These are phyloP conservation scores for Medicago ruthenica DNA, from an alignment of 306 rosid species.

Conservation along the genomic window DNA sequence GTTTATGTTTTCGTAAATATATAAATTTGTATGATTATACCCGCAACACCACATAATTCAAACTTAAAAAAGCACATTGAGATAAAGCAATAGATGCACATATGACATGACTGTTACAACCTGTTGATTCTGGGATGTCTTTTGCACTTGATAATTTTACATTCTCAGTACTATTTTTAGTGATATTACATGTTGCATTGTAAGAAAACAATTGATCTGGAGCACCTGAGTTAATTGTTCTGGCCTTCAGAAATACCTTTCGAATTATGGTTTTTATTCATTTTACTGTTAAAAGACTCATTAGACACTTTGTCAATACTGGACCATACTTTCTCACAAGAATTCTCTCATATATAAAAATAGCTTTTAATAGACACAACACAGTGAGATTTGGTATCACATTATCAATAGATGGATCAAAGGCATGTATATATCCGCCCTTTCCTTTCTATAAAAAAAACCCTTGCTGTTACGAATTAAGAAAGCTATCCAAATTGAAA, in stretches of 20 bases:
- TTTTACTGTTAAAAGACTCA: constrained; percentile 25
- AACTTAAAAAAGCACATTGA: constrained; percentile 16
- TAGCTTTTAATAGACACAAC: constrained; percentile 1
- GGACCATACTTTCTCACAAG: constrained; percentile 7
- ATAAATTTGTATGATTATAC: constrained; percentile 16
- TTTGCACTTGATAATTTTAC: background rate
- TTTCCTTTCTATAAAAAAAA: background rate
- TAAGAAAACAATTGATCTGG: background rate
- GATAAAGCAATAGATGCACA: constrained; percentile 27
- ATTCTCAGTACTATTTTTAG: constrained; percentile 12
- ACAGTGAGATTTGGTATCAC: constrained; percentile 4
- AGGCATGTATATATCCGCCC: background rate
- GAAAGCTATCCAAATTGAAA: constrained; percentile 25
- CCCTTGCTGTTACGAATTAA: constrained; percentile 16
- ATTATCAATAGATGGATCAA: constrained; percentile 26
- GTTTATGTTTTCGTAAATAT: constrained; percentile 42
- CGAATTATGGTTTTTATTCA: constrained; percentile 11
- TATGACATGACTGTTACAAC: constrained; percentile 15
- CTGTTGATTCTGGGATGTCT: constrained; percentile 27
- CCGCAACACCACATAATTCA: constrained; percentile 11
- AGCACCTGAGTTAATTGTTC: constrained; percentile 14
- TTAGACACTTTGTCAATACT: background rate
- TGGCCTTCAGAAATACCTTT: constrained; percentile 18
- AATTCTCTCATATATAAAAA: constrained; percentile 10
- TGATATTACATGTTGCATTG: constrained; percentile 15